These are phyloP conservation scores for Penicillium sp. DNA, from an alignment of 2,329 filamentous ascomycete genomes.

Conservation along the genomic window DNA sequence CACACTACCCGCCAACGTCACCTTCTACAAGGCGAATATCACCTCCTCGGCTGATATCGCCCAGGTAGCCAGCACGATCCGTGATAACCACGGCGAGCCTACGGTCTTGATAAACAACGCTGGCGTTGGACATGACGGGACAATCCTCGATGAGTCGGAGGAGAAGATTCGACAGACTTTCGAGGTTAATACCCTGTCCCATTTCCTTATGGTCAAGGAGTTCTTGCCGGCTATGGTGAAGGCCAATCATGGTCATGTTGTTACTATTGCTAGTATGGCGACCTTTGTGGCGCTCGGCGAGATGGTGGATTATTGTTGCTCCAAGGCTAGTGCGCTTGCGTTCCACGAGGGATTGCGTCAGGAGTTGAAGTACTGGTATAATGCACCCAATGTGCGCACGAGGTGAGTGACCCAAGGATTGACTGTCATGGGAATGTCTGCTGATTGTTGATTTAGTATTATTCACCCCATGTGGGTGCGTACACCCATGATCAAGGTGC, in stretches of 20 bases:
- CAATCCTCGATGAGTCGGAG: slow-evolving; percentile 50
- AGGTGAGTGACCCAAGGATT: slow-evolving; percentile 25
- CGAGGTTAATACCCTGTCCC: slow-evolving; percentile 54
- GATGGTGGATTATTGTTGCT: slow-evolving; percentile 54
- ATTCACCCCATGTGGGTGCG: slow-evolving; percentile 47
- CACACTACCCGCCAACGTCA: slow-evolving; percentile 34
- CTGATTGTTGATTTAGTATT: slow-evolving; percentile 23
- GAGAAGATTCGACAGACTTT: slow-evolving; percentile 50
- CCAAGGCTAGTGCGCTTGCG: slow-evolving; percentile 53
- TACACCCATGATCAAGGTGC: slow-evolving; percentile 48
- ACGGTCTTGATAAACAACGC: slow-evolving; percentile 54
- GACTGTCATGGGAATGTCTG: not conserved
- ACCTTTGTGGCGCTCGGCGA: slow-evolving; percentile 50
- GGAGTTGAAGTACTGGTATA: slow-evolving; percentile 40
- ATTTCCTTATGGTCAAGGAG: slow-evolving; percentile 53
- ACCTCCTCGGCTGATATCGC: slow-evolving; percentile 36
- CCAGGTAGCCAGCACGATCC: slow-evolving; percentile 40
- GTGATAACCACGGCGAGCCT: slow-evolving; percentile 43
- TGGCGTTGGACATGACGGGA: slow-evolving; percentile 49
- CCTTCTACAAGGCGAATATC: slow-evolving; percentile 42
- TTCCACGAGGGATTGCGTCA: slow-evolving; percentile 53
- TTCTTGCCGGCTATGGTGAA: slow-evolving; percentile 55
- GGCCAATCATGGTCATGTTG: slow-evolving; percentile 56
- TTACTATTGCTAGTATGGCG: slow-evolving; percentile 57
- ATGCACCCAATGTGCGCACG: slow-evolving; percentile 40